Evolutionary conservation across 1,284 basidiomycete genomes (phyloP).

Genomic region (Rhodotorula sp.): DNA sequence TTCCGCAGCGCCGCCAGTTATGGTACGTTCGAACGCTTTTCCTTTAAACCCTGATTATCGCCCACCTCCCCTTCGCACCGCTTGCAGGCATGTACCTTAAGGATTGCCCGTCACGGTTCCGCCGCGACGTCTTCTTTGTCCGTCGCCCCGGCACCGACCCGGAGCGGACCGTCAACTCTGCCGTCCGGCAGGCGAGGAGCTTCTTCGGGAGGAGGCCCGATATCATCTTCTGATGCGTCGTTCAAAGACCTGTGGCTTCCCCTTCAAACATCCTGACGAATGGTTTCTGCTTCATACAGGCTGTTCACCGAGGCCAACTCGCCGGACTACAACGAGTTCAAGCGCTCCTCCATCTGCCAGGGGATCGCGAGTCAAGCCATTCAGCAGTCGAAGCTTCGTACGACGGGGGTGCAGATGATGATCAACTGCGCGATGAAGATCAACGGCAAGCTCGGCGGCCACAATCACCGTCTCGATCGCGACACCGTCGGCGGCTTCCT

Average conservation of each 20-base stretch:
- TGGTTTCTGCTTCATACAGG: background rate
- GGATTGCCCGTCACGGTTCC: too few species aligned
- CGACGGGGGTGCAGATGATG: constrained; percentile 1
- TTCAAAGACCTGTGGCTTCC: too few species aligned
- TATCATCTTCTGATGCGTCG: constrained; percentile 8
- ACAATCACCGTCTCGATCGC: background rate
- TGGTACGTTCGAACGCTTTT: background rate
- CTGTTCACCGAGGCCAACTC: constrained; percentile 6
- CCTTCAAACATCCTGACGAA: background rate
- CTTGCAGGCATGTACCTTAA: background rate
- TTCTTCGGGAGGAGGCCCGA: background rate
- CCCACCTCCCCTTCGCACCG: background rate
- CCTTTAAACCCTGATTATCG: too few species aligned
- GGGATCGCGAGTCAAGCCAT: constrained; percentile 17
- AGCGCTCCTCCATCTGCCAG: background rate
- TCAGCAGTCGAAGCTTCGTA: background rate
- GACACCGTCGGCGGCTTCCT: background rate
- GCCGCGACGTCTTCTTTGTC: background rate
- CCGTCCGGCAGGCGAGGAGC: background rate
- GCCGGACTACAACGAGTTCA: constrained; percentile 15
- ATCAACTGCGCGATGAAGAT: constrained; percentile 18
- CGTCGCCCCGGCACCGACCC: background rate
- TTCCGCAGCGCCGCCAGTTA: background rate
- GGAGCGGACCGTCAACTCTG: background rate
- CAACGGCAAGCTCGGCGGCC: constrained; percentile 20